Evolutionary conservation across 345 rosid species (phyloP).

Genomic region (Psidium guajava): DNA sequence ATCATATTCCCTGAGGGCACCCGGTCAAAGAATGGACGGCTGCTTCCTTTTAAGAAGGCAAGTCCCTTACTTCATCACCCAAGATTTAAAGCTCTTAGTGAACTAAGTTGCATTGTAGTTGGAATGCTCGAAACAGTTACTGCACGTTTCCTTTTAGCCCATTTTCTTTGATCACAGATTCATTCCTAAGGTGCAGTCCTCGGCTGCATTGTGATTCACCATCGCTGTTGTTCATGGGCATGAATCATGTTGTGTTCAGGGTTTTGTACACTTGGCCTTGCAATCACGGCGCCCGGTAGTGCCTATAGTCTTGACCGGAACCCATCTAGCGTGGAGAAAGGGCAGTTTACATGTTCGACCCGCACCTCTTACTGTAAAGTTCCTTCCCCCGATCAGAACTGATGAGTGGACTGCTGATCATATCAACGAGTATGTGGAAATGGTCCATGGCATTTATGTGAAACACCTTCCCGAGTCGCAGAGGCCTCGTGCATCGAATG

Average conservation of each 20-base stretch:
- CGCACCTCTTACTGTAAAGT: constrained; percentile 32
- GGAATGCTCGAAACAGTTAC: background rate
- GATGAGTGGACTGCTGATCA: constrained; percentile 4
- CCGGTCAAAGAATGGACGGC: constrained; percentile 37
- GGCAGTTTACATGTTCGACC: constrained; percentile 43
- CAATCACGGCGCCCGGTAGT: constrained; percentile 36
- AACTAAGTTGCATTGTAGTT: background rate
- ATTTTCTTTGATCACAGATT: background rate
- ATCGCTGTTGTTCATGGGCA: background rate
- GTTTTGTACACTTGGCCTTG: constrained; percentile 45
- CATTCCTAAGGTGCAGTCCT: background rate
- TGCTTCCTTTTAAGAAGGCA: constrained; percentile 51
- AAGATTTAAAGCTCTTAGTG: background rate
- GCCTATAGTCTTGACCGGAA: constrained; percentile 35
- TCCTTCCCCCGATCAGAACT: constrained; percentile 30
- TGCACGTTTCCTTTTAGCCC: background rate
- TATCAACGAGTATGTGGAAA: background rate
- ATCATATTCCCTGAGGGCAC: constrained; percentile 55
- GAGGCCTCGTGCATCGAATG: constrained; percentile 13
- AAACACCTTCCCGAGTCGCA: background rate
- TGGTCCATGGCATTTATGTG: constrained; percentile 3
- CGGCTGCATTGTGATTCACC: background rate
- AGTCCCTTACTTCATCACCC: background rate
- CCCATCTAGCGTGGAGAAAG: constrained; percentile 54
- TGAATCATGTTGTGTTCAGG: constrained; percentile 16